phyloP scores from a whole-genome alignment of 2,329 filamentous ascomycete species.

The Bipolaris zeicola region DNA sequence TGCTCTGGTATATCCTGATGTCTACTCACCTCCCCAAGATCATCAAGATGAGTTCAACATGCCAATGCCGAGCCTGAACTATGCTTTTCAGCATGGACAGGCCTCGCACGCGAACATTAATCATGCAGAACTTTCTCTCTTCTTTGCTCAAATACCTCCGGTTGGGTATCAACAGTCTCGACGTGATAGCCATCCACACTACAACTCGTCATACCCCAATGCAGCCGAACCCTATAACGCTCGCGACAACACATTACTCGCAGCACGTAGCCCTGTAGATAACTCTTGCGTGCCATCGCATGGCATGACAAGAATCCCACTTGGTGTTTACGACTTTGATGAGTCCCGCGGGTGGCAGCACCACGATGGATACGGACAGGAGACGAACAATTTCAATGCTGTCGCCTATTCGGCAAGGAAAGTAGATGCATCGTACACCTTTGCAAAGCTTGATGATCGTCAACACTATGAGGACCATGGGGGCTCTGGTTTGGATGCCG shows the following conservation, averaged over 20 bases:
- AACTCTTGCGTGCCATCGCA: not conserved
- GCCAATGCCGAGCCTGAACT: no score
- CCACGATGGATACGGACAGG: no score
- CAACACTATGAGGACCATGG: not conserved
- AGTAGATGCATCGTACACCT: not conserved
- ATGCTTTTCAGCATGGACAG: not conserved
- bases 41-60: not conserved
- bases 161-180: no score
- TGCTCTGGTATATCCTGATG: not conserved
- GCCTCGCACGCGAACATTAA: not conserved
- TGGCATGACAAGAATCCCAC: not conserved
- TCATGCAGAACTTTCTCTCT: not conserved
- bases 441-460: not conserved
- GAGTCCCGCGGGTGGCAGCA: not conserved
- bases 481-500: no score
- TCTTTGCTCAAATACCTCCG: not conserved
- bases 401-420: not conserved
- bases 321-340: not conserved
- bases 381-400: not conserved
- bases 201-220: not conserved
- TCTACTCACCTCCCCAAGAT: not conserved
- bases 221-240: not conserved
- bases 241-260: not conserved
- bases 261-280: not conserved
- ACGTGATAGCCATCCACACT: not conserved